Conservation (phyloP, 2,329 filamentous ascomycete genomes). For the Aphanocladium album region DNA sequence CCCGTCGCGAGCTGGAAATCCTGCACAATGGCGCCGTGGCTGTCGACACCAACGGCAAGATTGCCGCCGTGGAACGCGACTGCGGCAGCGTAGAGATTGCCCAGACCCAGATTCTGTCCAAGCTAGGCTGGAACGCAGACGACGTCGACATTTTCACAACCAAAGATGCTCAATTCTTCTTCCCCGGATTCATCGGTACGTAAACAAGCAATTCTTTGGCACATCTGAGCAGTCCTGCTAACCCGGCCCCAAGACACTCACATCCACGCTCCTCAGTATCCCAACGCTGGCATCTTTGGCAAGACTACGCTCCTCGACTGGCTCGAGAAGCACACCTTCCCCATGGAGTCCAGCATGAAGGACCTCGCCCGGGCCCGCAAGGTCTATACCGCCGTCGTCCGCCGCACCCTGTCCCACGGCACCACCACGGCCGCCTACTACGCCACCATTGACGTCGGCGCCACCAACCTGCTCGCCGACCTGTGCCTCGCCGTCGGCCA, state of each 20-base stretch:
- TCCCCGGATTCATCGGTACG: conserved; percentile 74
- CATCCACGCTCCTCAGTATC: conserved; percentile 91
- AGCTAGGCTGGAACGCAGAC: conserved; percentile 39
- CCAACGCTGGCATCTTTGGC: conserved; percentile 90
- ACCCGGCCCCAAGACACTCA: conserved; percentile 66
- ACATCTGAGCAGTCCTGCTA: neutral
- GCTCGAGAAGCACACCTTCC: conserved; percentile 93
- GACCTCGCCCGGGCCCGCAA: conserved; percentile 56
- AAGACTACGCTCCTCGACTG: conserved; percentile 89
- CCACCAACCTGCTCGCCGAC: conserved; percentile 87
- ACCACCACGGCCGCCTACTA: conserved; percentile 96
- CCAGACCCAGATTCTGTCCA: conserved; percentile 30
- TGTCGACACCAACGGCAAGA: conserved; percentile 46
- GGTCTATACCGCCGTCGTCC: conserved; percentile 74
- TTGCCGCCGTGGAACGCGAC: conserved; percentile 41
- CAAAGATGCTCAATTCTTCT: conserved; percentile 64
- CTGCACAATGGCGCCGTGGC: conserved; percentile 46
- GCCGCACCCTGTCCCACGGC: conserved; percentile 77
- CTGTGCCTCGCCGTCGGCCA: conserved; percentile 78
- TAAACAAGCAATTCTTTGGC: neutral
- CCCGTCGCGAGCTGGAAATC: conserved; percentile 44
- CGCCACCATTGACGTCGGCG: conserved; percentile 77
- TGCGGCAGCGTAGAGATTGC: conserved; percentile 26
- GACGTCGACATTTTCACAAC: conserved; percentile 34
- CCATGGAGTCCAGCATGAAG: conserved; percentile 73